Evolutionary conservation across 108 stramenopile genomes (phyloP).

Genomic region (Heterococcus sp.): DNA sequence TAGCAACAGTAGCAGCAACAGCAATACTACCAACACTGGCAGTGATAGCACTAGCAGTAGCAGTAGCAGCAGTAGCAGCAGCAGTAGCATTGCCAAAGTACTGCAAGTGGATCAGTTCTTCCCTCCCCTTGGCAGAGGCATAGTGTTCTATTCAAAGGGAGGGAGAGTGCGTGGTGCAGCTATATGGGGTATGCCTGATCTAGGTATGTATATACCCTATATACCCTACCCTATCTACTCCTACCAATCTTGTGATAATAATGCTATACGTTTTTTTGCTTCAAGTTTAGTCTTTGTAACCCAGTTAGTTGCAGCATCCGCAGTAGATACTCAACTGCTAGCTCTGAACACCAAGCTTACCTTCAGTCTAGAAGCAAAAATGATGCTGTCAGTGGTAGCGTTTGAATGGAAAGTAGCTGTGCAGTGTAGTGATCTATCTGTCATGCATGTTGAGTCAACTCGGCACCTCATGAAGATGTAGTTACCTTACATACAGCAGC

Average conservation of each 20-base stretch:
- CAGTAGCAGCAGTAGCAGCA: too few species aligned
- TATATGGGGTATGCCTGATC: too few species aligned
- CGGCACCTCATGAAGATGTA: too few species aligned
- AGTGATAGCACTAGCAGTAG: too few species aligned
- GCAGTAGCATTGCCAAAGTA: too few species aligned
- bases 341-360: not conserved
- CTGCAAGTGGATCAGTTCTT: too few species aligned
- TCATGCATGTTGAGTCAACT: not conserved
- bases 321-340: not conserved
- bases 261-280: not conserved
- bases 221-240: not conserved
- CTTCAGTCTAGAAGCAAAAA: not conserved
- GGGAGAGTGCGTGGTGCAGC: not conserved
- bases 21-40: too few species aligned
- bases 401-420: not conserved
- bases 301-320: not conserved
- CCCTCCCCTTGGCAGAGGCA: not conserved
- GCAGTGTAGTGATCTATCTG: not conserved
- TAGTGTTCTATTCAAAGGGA: not conserved
- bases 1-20: too few species aligned
- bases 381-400: not conserved
- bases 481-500: too few species aligned
- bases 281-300: not conserved
- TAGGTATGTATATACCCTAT: too few species aligned
- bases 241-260: not conserved